Evolutionary conservation across 1,284 basidiomycete genomes (phyloP).

Genomic region (Cryptococcus hybrid): DNA sequence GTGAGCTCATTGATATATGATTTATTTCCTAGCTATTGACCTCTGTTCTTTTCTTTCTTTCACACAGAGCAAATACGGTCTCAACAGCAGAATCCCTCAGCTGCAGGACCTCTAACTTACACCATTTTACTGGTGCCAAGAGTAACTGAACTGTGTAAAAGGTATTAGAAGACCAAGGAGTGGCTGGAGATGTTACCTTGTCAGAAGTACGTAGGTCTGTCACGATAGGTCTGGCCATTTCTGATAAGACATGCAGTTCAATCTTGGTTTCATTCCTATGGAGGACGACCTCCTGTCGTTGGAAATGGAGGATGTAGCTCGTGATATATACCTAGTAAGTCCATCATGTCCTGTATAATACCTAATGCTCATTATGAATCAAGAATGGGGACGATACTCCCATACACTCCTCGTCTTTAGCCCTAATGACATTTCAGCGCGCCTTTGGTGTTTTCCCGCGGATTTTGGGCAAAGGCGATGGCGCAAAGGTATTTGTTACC

Average conservation of each 20-base stretch:
- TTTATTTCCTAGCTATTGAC: background rate
- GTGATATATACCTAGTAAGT: slow-evolving; percentile 77
- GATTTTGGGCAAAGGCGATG: slow-evolving; percentile 89
- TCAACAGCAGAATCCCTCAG: slow-evolving; percentile 59
- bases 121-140: slow-evolving; percentile 88
- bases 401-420: slow-evolving; percentile 84
- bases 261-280: slow-evolving; percentile 88
- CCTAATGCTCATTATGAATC: background rate
- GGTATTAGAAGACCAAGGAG: slow-evolving; percentile 85
- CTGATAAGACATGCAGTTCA: slow-evolving; percentile 55
- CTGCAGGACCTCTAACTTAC: slow-evolving; percentile 57
- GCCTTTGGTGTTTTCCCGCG: slow-evolving; percentile 88
- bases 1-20: slow-evolving; percentile 53
- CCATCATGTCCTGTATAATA: background rate
- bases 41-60: background rate
- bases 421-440: slow-evolving; percentile 79
- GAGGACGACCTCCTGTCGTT: slow-evolving; percentile 87
- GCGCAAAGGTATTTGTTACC: slow-evolving; percentile 64
- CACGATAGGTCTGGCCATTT: too few relatives aligned
- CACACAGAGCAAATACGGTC: slow-evolving; percentile 76
- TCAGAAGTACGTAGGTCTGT: slow-evolving; percentile 54
- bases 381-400: slow-evolving; percentile 93
- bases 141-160: slow-evolving; percentile 79
- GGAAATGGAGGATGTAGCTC: slow-evolving; percentile 78
- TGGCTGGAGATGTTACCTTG: slow-evolving; percentile 82